Conservation (phyloP, 139 green algal species). For the Dunaliella sp. region DNA sequence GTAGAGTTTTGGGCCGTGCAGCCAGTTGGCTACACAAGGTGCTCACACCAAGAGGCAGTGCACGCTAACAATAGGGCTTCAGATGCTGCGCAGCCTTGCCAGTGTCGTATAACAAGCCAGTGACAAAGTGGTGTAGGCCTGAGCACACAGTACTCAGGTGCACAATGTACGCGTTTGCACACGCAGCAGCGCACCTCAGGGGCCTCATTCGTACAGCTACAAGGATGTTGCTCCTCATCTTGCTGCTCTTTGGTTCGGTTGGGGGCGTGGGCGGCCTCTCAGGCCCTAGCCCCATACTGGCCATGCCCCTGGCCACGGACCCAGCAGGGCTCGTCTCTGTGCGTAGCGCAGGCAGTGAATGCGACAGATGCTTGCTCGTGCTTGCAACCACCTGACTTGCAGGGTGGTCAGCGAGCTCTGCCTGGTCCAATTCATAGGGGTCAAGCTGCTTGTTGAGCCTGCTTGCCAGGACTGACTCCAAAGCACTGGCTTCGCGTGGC, state of each 20-base stretch:
- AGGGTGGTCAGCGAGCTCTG: too few species aligned
- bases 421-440: too few species aligned
- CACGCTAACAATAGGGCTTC: too few species aligned
- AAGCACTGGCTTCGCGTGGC: too few species aligned
- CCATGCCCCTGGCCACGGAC: not conserved
- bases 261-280: not conserved
- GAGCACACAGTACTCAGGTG: not conserved
- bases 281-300: not conserved
- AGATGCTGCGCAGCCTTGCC: too few species aligned
- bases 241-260: not conserved
- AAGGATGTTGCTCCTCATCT: conserved; percentile 20
- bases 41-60: too few species aligned
- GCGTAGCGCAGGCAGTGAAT: too few species aligned
- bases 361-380: too few species aligned
- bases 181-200: conserved; percentile 15
- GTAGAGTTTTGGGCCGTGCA: not conserved
- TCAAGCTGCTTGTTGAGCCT: too few species aligned
- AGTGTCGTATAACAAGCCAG: too few species aligned
- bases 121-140: not conserved
- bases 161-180: not conserved
- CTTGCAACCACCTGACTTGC: too few species aligned
- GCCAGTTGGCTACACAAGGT: not conserved
- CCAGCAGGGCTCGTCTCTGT: not conserved
- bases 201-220: conserved; percentile 34
- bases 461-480: too few species aligned